These are phyloP conservation scores for Sordariomycetes sp. DNA, from an alignment of 2,329 filamentous ascomycete genomes.

Conservation along the genomic window DNA sequence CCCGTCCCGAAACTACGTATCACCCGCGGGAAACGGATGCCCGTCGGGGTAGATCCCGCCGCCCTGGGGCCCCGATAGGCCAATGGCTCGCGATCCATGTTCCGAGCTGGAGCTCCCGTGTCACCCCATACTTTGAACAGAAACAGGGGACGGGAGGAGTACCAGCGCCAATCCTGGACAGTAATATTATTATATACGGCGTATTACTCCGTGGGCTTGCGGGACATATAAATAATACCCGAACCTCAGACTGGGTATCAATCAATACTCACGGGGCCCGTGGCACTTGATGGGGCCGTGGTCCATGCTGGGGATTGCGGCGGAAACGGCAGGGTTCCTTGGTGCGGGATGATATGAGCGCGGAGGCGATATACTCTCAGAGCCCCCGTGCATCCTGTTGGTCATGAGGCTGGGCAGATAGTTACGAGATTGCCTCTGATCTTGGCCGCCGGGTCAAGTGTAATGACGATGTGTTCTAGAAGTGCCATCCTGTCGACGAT, in stretches of 20 bases:
- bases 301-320: neutral
- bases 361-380: neutral
- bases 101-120: neutral
- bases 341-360: neutral
- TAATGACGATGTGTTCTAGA: too few species aligned
- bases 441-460: too few species aligned
- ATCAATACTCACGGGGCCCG: neutral
- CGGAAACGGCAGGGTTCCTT: neutral
- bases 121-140: neutral
- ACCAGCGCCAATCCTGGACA: neutral
- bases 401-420: neutral
- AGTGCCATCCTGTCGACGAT: too few species aligned
- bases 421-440: neutral
- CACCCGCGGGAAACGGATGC: neutral
- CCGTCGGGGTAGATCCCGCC: neutral
- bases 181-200: too few species aligned
- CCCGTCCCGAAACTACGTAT: neutral
- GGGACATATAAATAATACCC: neutral
- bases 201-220: neutral
- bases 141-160: neutral
- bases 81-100: neutral
- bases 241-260: neutral
- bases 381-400: neutral
- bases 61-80: neutral
- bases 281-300: neutral